Base-by-base conservation (phyloP, 148 eudicot species). In the Nepenthes gracilis region DNA sequence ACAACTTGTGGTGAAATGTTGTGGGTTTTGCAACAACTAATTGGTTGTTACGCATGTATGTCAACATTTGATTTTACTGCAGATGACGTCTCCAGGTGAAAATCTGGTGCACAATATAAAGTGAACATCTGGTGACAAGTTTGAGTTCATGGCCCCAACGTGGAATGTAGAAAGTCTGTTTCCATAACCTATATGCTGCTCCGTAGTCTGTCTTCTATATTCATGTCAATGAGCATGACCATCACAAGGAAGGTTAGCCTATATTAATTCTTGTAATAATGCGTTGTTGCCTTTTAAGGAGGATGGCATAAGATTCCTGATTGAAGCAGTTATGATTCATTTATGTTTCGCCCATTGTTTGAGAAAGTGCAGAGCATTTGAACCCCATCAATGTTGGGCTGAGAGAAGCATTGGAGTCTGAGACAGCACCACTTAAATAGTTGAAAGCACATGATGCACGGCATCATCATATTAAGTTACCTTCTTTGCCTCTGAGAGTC, bases 141-240 rank as follows among this genome's bases (percentile, higher is more conserved):
- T 88, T 52, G 88, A 88, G 66, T 75, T 88, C 14, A 85, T 82
- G 70, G 90, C 96, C 65, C 96, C 96, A 69, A 62, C 80, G 84
- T 76, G 98, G 98, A 66, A 84, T 88, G 96, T 85, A 81, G 72
- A 84, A 83, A 59, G 88, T 92, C 62, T 92, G 98, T 64, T 92
- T 92, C 70, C 94, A 88, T 57, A 92, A 92, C 67, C 78, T 86
- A 43, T 68, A 67, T 43, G 75, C 82, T 4, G 66, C 96, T 43
- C 96, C 96, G 1, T 96, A 92, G 78, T 73, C 94, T 9, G 94
- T 92, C 68, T 92, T 92, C 84, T 73, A 85, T 76, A 92, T 92
- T 58, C 98, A 92, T 64, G 70, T 82, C 15, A 80, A 54, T 54
- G 84, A 88, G 60, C 90, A 88, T 62, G 65, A 88, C 73, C 88